Evolutionary conservation across 2,329 filamentous ascomycete species (phyloP).

Genomic region (Metarhizium anisopliae): DNA sequence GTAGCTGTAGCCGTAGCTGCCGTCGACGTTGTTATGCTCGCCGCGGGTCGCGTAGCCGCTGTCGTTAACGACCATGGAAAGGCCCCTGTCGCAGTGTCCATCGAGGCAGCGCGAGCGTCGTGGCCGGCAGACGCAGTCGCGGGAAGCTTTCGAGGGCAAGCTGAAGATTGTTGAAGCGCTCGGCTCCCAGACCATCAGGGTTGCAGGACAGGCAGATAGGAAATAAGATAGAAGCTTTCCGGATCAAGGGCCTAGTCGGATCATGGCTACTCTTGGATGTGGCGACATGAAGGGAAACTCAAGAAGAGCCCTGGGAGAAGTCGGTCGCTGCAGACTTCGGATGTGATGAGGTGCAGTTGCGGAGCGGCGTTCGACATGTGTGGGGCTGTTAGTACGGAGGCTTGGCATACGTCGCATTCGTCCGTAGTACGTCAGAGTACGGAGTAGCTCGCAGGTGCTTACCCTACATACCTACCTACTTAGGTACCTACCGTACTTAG

Average conservation of each 20-base stretch:
- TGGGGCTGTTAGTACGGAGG: too few species aligned
- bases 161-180: neutral
- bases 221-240: neutral
- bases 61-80: neutral
- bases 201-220: neutral
- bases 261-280: neutral
- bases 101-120: constrained; percentile 2
- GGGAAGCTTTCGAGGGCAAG: neutral
- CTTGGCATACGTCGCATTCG: too few species aligned
- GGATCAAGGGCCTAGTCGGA: neutral
- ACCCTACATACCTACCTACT: too few species aligned
- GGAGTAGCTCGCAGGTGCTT: too few species aligned
- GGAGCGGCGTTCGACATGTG: too few species aligned
- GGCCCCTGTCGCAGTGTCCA: neutral
- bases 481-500: too few species aligned
- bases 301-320: neutral
- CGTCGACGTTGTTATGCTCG: neutral
- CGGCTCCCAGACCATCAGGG: constrained; percentile 1
- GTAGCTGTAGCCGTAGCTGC: constrained; percentile 6
- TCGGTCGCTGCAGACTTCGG: neutral
- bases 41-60: neutral
- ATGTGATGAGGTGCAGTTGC: neutral
- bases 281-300: neutral
- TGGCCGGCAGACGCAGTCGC: constrained; percentile 4
- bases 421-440: too few species aligned